These are phyloP conservation scores for Synchytrium microbalum DNA, from an alignment of 371 early-diverging fungal genomes.

Conservation along the genomic window DNA sequence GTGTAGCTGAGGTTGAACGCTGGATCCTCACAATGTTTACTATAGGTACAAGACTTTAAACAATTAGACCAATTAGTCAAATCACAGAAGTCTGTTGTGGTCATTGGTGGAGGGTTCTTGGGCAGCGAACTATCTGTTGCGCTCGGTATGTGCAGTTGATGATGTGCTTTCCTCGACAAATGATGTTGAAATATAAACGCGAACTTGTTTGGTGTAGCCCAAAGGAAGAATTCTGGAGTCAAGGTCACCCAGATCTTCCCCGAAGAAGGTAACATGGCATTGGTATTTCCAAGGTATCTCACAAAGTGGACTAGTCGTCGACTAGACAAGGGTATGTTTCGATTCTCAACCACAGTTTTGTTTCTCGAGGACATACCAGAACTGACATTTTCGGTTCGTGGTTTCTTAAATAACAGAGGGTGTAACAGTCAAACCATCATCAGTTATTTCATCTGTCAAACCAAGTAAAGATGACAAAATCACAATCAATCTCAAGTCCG, in stretches of 20 bases:
- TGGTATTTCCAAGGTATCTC: constrained; percentile 63
- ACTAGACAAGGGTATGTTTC: constrained; percentile 41
- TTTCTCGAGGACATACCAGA: not conserved
- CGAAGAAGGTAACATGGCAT: constrained; percentile 48
- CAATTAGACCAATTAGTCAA: too few relatives aligned
- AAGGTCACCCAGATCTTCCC: constrained; percentile 11
- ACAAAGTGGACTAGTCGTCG: constrained; percentile 61
- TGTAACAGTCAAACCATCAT: constrained; percentile 48
- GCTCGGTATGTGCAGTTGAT: constrained; percentile 36
- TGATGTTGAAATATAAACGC: too few relatives aligned
- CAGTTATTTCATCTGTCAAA: constrained; percentile 37
- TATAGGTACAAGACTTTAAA: too few relatives aligned
- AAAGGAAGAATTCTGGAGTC: not conserved
- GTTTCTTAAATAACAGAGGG: constrained; percentile 46
- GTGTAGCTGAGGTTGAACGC: too few relatives aligned
- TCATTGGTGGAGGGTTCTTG: constrained; percentile 71
- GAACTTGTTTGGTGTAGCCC: not conserved
- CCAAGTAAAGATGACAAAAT: constrained; percentile 39
- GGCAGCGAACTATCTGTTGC: constrained; percentile 67
- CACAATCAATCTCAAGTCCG: constrained; percentile 13
- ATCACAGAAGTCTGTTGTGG: constrained; percentile 58
- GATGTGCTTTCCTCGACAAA: too few relatives aligned
- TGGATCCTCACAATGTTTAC: too few relatives aligned
- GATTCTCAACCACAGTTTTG: not conserved
- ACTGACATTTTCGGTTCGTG: not conserved